Evolutionary conservation across 805 yeast genomes (phyloP).

Genomic region (Candida sphagnicola): DNA sequence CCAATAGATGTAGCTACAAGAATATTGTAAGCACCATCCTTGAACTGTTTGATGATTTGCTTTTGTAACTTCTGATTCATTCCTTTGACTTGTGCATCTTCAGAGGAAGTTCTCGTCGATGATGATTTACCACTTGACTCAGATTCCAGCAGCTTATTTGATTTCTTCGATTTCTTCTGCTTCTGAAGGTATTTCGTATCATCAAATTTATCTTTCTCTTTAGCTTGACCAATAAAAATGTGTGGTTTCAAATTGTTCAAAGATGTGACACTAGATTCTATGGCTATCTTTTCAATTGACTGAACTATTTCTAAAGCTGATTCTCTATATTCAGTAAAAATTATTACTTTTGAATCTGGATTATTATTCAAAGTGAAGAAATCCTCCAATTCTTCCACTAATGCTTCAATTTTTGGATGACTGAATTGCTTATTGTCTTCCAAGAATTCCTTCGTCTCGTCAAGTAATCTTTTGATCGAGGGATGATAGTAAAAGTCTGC

Average conservation of each 20-base stretch:
- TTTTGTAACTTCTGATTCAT: slow-evolving; percentile 91
- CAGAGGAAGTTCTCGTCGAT: slow-evolving; percentile 58
- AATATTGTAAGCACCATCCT: slow-evolving; percentile 67
- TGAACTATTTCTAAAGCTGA: slow-evolving; percentile 86
- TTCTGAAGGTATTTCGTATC: slow-evolving; percentile 39
- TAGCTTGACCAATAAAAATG: slow-evolving; percentile 89
- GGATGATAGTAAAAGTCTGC: slow-evolving; percentile 58
- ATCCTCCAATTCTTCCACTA: slow-evolving; percentile 51
- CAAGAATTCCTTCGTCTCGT: slow-evolving; percentile 3
- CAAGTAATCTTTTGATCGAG: slow-evolving; percentile 41
- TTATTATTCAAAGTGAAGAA: slow-evolving; percentile 47
- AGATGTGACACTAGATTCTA: slow-evolving; percentile 1
- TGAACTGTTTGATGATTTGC: slow-evolving; percentile 69
- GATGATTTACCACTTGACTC: slow-evolving; percentile 10
- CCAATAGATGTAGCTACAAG: slow-evolving; percentile 96
- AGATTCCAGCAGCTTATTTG: slow-evolving; percentile 16
- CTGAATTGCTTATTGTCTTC: slow-evolving; percentile 3
- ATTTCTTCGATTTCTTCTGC: slow-evolving; percentile 20
- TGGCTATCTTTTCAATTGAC: slow-evolving; percentile 41
- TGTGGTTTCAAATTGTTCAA: slow-evolving; percentile 52
- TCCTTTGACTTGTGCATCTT: slow-evolving; percentile 72
- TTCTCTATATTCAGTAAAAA: slow-evolving; percentile 85
- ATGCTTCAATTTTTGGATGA: slow-evolving; percentile 69
- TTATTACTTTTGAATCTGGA: slow-evolving; percentile 67
- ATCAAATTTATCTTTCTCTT: slow-evolving; percentile 66